phyloP scores from a whole-genome alignment of 2,329 filamentous ascomycete genomes.

The Penicillium sclerotigenum region DNA sequence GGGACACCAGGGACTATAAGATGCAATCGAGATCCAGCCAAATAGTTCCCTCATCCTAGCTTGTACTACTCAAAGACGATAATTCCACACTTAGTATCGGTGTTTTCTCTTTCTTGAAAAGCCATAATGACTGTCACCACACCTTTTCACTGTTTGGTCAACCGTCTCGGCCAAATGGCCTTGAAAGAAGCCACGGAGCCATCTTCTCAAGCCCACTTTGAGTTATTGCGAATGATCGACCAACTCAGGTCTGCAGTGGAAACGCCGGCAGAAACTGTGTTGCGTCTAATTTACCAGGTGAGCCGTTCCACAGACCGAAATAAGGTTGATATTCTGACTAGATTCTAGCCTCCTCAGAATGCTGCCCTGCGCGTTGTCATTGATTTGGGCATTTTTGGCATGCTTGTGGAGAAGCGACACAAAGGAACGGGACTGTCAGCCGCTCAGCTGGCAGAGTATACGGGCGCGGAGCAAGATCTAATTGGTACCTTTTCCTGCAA shows the following conservation, averaged over 20 bases:
- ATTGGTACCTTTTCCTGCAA: conserved; percentile 24
- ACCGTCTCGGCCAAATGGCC: conserved; percentile 15
- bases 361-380: conserved; percentile 32
- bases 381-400: conserved; percentile 30
- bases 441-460: conserved; percentile 25
- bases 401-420: conserved; percentile 22
- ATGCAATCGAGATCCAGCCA: conserved; percentile 2
- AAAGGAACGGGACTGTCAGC: conserved; percentile 25
- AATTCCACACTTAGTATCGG: neutral
- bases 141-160: conserved; percentile 12
- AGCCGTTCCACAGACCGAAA: neutral
- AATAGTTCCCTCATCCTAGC: conserved; percentile 6
- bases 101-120: neutral
- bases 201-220: conserved; percentile 25
- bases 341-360: conserved; percentile 33
- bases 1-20: neutral
- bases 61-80: conserved; percentile 1
- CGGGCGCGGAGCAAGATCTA: conserved; percentile 29
- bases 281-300: conserved; percentile 36
- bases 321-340: neutral
- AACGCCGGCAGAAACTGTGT: conserved; percentile 32
- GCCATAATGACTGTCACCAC: conserved; percentile 18
- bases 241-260: conserved; percentile 30
- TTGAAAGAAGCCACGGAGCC: conserved; percentile 17
- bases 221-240: conserved; percentile 29